Conservation (phyloP, 2,329 filamentous ascomycete genomes). For the Fusarium bulbicola region DNA sequence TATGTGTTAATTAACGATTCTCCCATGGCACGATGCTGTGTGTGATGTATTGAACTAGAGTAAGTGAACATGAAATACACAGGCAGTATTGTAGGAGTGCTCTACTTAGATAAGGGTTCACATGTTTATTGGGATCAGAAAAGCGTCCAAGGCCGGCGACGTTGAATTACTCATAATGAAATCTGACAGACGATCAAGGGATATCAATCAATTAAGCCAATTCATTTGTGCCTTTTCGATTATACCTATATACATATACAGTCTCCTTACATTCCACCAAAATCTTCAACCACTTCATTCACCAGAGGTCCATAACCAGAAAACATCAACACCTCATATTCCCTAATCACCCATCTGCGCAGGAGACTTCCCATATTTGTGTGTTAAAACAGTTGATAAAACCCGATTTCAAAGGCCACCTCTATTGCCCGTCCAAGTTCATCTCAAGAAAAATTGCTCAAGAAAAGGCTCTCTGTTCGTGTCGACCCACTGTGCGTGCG, state of each 20-base stretch:
- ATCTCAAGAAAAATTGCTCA: constrained; percentile 6
- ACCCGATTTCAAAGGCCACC: background rate
- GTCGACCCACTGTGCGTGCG: background rate
- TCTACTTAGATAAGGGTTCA: background rate
- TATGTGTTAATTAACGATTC: constrained; percentile 19
- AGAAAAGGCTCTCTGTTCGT: background rate
- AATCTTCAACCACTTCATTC: background rate
- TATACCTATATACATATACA: constrained; percentile 19
- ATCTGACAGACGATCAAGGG: background rate
- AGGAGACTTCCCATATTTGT: background rate
- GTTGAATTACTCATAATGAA: background rate
- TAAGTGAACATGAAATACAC: background rate
- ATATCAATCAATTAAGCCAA: background rate
- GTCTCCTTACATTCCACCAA: background rate
- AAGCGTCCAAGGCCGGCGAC: too few species aligned
- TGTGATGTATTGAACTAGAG: background rate
- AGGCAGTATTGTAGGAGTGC: background rate
- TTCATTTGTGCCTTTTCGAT: constrained; percentile 3
- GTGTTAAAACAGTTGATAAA: background rate
- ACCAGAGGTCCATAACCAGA: constrained; percentile 10
- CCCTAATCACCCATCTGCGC: background rate
- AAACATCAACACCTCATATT: constrained; percentile 11
- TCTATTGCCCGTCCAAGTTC: constrained; percentile 10
- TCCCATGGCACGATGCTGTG: background rate
- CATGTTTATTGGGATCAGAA: background rate